Evolutionary conservation across 1,284 basidiomycete species (phyloP).

Genomic region (Cutaneotrichosporon sp.): DNA sequence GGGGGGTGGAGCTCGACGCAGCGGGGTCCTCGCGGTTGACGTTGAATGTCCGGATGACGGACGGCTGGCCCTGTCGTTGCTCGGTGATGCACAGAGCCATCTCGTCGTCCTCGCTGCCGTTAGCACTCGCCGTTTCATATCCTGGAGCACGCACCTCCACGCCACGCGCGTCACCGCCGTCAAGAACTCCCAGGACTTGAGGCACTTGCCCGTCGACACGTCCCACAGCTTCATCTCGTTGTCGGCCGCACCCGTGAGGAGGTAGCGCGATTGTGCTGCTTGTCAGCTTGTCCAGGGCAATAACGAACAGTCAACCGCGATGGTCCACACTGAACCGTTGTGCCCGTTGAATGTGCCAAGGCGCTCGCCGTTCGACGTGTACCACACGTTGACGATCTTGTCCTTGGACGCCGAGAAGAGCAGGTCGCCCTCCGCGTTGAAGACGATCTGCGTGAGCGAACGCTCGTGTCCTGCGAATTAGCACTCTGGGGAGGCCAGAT

Average conservation of each 20-base stretch:
- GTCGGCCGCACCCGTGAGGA: conserved; percentile 83
- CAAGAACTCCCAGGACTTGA: conserved; percentile 94
- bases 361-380: conserved; percentile 96
- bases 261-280: conserved; percentile 75
- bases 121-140: not conserved
- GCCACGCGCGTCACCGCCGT: conserved; percentile 95
- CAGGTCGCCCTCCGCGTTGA: conserved; percentile 94
- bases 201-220: conserved; percentile 83
- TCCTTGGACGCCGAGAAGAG: conserved; percentile 97
- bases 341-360: conserved; percentile 95
- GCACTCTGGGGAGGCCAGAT: not conserved
- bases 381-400: conserved; percentile 93
- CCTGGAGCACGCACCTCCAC: conserved; percentile 46
- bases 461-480: conserved; percentile 83
- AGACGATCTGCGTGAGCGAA: conserved; percentile 93
- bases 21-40: conserved; percentile 79
- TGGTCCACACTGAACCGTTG: conserved; percentile 95
- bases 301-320: conserved; percentile 87
- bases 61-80: conserved; percentile 87
- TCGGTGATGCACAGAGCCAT: conserved; percentile 91
- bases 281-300: conserved; percentile 14
- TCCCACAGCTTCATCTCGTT: conserved; percentile 91
- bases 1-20: conserved; percentile 60
- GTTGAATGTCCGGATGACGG: conserved; percentile 65
- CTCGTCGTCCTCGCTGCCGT: conserved; percentile 75